Conservation (phyloP, 768 basidiomycete species). For the Collybia mongolica region DNA sequence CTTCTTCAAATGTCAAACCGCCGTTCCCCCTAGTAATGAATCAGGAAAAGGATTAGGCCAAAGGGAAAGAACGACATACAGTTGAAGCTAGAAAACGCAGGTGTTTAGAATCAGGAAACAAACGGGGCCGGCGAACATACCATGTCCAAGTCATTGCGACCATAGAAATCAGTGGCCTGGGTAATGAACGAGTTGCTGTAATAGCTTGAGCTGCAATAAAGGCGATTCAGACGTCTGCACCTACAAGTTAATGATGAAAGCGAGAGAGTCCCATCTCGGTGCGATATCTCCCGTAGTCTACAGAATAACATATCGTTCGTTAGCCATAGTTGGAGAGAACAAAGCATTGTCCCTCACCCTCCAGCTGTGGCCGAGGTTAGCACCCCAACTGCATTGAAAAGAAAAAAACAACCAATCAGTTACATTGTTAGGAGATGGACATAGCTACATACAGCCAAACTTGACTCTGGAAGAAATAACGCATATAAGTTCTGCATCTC, state of each 20-base stretch:
- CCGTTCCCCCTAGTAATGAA: conserved; percentile 53
- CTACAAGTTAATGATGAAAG: conserved; percentile 59
- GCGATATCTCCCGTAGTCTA: conserved; percentile 55
- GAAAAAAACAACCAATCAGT: too few species aligned
- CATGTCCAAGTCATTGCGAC: conserved; percentile 70
- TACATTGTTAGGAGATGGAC: too few species aligned
- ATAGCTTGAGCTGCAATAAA: neutral
- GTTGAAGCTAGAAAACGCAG: conserved; percentile 40
- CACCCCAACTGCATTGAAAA: conserved; percentile 14
- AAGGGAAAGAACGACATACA: conserved; percentile 30
- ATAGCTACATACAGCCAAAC: too few species aligned
- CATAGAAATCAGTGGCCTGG: conserved; percentile 62
- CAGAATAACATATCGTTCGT: neutral
- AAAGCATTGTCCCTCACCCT: conserved; percentile 34
- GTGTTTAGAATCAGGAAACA: neutral
- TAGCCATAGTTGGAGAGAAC: neutral
- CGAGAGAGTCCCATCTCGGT: conserved; percentile 53
- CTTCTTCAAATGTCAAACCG: conserved; percentile 56
- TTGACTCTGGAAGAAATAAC: neutral
- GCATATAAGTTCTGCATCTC: neutral
- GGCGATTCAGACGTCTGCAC: neutral
- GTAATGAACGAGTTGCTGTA: conserved; percentile 65
- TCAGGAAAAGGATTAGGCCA: neutral
- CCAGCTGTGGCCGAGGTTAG: conserved; percentile 66
- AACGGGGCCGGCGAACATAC: conserved; percentile 27